Evolutionary conservation across 2,329 filamentous ascomycete genomes (phyloP).

Genomic region (Botryotinia calthae): DNA sequence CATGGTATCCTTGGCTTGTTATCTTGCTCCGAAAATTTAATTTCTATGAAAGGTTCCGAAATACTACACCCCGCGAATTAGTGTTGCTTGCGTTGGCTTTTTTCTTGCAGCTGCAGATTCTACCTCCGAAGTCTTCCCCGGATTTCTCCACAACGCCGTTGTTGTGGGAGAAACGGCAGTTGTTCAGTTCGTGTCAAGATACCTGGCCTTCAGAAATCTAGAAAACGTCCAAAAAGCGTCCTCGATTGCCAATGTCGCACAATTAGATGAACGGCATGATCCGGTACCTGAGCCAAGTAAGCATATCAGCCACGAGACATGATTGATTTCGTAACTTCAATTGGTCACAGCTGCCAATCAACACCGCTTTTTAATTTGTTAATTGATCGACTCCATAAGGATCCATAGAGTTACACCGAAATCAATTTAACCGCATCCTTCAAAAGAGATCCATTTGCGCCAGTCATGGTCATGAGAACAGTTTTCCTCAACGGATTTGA

Average conservation of each 20-base stretch:
- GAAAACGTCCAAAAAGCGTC: not conserved
- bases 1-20: not conserved
- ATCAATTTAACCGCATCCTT: conserved; percentile 5
- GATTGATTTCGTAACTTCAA: not conserved
- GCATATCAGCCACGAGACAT: not conserved
- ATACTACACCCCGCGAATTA: not conserved
- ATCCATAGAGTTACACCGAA: conserved; percentile 3
- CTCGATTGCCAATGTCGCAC: not conserved
- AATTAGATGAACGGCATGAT: not conserved
- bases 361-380: not conserved
- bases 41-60: not conserved
- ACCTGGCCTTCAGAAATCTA: not conserved
- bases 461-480: conserved; percentile 1
- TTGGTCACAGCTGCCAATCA: not conserved
- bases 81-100: not conserved
- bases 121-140: not conserved
- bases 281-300: not conserved
- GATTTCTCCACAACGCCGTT: not conserved
- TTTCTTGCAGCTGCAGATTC: not conserved
- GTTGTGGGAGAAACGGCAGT: not conserved
- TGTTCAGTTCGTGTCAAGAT: not conserved
- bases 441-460: not conserved
- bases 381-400: not conserved
- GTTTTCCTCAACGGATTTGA: not conserved
- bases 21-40: not conserved